Evolutionary conservation across 192 early-diverging fungal genomes (phyloP).

Genomic region (Coemansia javaensis): DNA sequence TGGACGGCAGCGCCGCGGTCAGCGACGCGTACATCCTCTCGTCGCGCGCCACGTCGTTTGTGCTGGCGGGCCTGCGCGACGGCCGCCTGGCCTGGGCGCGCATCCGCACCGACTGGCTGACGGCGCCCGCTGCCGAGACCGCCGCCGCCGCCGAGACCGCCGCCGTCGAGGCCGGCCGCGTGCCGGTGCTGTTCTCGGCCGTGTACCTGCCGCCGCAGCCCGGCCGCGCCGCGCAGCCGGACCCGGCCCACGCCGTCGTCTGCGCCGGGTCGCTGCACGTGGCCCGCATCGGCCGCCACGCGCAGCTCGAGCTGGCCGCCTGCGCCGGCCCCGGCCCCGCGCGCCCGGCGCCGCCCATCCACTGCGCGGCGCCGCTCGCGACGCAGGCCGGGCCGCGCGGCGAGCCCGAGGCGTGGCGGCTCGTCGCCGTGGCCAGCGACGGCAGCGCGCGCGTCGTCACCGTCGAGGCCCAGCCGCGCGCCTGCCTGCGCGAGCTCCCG

Average conservation of each 20-base stretch:
- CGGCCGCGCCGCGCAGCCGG: background rate
- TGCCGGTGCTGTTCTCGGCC: background rate
- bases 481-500: slow-evolving; percentile 12
- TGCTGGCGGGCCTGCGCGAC: slow-evolving; percentile 32
- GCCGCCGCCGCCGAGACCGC: background rate
- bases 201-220: background rate
- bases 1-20: background rate
- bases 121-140: background rate
- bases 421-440: slow-evolving; percentile 3
- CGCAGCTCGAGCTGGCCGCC: slow-evolving; percentile 10
- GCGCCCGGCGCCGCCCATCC: background rate
- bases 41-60: background rate
- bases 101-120: background rate
- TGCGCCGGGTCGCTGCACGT: slow-evolving; percentile 3
- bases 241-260: background rate
- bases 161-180: background rate
- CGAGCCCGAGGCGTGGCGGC: background rate
- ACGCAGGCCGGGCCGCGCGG: background rate
- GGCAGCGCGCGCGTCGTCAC: slow-evolving; percentile 3
- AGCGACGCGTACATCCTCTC: slow-evolving; percentile 25
- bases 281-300: background rate
- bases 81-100: slow-evolving; percentile 8
- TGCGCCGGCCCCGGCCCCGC: slow-evolving; percentile 1
- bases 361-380: background rate
- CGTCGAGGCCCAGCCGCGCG: slow-evolving; percentile 7